Percentiles rank a stretch among this genome's conserved stretches.
These are phyloP conservation scores for Trapa incisa DNA, from an alignment of 345 rosid species.

Conservation along the genomic window DNA sequence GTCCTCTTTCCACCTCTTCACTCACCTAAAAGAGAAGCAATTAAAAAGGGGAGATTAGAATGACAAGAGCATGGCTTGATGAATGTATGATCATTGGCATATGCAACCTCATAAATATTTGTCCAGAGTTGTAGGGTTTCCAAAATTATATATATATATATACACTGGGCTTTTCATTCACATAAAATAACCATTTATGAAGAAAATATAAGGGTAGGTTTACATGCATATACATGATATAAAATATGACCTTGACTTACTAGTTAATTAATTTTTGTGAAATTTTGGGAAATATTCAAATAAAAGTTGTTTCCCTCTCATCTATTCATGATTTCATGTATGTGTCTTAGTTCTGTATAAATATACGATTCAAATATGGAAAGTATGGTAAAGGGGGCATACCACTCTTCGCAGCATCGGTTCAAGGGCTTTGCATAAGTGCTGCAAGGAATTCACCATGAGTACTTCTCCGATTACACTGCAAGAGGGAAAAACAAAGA, in stretches of 20 bases:
- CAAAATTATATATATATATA: background rate
- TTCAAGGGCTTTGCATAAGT: slow-evolving; percentile 46
- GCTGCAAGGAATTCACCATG: slow-evolving; percentile 31
- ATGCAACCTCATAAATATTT: background rate
- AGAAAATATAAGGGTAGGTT: background rate
- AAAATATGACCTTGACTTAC: background rate
- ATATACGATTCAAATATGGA: background rate
- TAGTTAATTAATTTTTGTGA: background rate
- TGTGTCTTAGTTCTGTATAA: no score
- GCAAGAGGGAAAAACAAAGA: slow-evolving; percentile 3
- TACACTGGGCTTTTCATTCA: background rate
- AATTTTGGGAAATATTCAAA: background rate
- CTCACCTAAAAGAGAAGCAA: slow-evolving; percentile 32
- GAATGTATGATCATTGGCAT: background rate
- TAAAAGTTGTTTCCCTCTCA: background rate
- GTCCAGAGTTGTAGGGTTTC: background rate
- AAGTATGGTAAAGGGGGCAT: slow-evolving; percentile 7
- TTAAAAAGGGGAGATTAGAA: background rate
- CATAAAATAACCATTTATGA: background rate
- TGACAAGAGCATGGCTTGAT: background rate
- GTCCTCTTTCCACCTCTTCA: slow-evolving; percentile 58
- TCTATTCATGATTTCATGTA: background rate
- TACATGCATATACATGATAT: background rate
- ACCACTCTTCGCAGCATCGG: slow-evolving; percentile 82
- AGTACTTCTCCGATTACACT: slow-evolving; percentile 53